Evolutionary conservation across 2,329 filamentous ascomycete genomes (phyloP), one percentile per base, ranked within the genome.

Genomic region (Colletotrichum sp.): DNA sequence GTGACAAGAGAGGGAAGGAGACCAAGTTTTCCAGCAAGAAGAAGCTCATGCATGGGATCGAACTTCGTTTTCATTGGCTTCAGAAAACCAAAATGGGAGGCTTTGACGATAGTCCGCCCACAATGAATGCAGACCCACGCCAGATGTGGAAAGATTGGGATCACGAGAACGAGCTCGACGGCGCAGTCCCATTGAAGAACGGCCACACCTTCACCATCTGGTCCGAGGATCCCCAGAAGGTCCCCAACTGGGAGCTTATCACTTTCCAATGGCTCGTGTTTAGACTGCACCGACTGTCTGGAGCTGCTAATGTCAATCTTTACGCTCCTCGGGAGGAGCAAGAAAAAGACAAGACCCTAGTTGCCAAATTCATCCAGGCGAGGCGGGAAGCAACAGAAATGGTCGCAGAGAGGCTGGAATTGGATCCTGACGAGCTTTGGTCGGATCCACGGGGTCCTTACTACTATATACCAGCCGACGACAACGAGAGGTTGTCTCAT

Each of bases 1-100:
- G 19, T 49, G 39, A n/a, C 19, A 49, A n/a, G 39, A 49, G 8
- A n/a, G 19, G 19, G 1, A 6, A 49, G 19, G 5, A 49, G 39
- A 6, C 19, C 19, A n/a, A n/a, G 1, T 3, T 11, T n/a, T 0
- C 1, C 19, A 11, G 39, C 19, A 49, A 49, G 39, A n/a, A 12
- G 19, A n/a, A n/a, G 39, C 19, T n/a, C 8, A 49, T n/a, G 39
- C 9, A 49, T n/a, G 39, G 39, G 19, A 49, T 49, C 39, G 39
- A n/a, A n/a, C 39, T 49, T n/a, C 16, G 19, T 11, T 49, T 49
- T n/a, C 39, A 49, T n/a, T 49, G 39, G 39, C 39, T 49, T 0
- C 19, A n/a, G 8, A 49, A 49, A 19, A 49, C 39, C 39, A 49
- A 49, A 11, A 11, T 49, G 39, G 39, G 19, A 12, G 39, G 39